Percentiles rank a stretch among this genome's conserved stretches.
These are phyloP conservation scores for Vanrija sp. DNA, from an alignment of 1,284 basidiomycete genomes.

Conservation along the genomic window DNA sequence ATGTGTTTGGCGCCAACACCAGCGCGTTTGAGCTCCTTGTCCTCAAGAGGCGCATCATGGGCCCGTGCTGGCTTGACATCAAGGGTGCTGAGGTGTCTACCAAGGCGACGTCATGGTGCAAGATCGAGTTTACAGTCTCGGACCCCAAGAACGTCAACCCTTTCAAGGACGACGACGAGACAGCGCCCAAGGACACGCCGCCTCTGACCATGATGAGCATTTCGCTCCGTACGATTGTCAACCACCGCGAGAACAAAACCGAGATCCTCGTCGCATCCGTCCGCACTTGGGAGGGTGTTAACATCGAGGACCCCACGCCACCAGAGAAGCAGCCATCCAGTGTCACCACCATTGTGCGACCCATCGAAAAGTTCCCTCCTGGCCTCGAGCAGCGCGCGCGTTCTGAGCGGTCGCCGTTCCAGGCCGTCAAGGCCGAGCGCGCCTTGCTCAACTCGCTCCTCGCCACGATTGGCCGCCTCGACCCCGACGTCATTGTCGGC, in stretches of 20 bases:
- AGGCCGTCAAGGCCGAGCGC: conserved; percentile 75
- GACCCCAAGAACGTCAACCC: conserved; percentile 87
- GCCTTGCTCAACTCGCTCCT: conserved; percentile 80
- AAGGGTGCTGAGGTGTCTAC: conserved; percentile 67
- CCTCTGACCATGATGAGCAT: conserved; percentile 89
- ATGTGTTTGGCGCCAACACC: conserved; percentile 89
- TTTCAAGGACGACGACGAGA: conserved; percentile 66
- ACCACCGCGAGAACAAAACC: conserved; percentile 87
- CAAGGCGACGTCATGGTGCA: conserved; percentile 89
- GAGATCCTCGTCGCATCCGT: conserved; percentile 85
- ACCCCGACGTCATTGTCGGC: conserved; percentile 92
- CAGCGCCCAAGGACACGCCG: conserved; percentile 76
- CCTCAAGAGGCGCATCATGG: conserved; percentile 95
- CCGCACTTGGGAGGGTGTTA: conserved; percentile 82
- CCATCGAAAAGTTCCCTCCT: conserved; percentile 79
- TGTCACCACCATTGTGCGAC: conserved; percentile 86
- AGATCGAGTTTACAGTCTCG: conserved; percentile 79
- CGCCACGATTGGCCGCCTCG: conserved; percentile 75
- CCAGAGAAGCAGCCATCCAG: conserved; percentile 78
- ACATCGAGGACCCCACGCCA: conserved; percentile 83
- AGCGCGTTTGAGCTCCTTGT: conserved; percentile 93
- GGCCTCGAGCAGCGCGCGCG: conserved; percentile 69
- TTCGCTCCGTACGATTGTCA: conserved; percentile 85
- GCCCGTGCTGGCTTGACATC: conserved; percentile 93
- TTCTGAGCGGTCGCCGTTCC: conserved; percentile 65